Evolutionary conservation across 768 basidiomycete species (phyloP).

Genomic region (Termitomyces sp.): DNA sequence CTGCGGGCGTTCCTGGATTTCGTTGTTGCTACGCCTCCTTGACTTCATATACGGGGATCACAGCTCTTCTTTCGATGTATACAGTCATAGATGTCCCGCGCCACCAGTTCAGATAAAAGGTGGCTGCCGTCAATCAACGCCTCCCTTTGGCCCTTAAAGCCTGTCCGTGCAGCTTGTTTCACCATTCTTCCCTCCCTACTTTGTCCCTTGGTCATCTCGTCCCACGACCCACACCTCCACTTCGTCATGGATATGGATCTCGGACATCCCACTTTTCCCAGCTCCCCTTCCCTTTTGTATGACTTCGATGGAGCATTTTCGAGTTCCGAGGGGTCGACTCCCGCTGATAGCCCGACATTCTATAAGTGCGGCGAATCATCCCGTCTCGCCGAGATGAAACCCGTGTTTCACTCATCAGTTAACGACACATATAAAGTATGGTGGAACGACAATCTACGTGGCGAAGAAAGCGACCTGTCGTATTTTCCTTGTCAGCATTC

Average conservation of each 20-base stretch:
- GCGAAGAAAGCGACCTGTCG: background rate
- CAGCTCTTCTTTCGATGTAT: conserved; percentile 17
- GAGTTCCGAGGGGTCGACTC: conserved; percentile 7
- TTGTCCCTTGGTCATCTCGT: background rate
- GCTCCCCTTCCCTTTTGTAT: conserved; percentile 1
- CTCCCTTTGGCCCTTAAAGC: conserved; percentile 18
- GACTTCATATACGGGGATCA: conserved; percentile 16
- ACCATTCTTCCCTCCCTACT: background rate
- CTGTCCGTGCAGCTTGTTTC: background rate
- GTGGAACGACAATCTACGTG: background rate
- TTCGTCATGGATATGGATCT: conserved; percentile 1
- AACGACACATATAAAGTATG: conserved; percentile 10
- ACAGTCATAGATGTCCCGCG: conserved; percentile 25
- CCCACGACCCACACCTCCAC: background rate
- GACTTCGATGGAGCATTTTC: background rate
- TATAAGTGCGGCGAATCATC: conserved; percentile 17
- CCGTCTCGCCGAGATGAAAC: conserved; percentile 12
- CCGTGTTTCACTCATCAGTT: conserved; percentile 12
- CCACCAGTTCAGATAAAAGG: conserved; percentile 26
- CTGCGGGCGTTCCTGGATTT: conserved; percentile 32
- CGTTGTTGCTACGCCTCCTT: conserved; percentile 29
- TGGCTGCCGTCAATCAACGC: conserved; percentile 10
- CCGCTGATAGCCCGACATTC: conserved; percentile 18
- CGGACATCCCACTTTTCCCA: conserved; percentile 6
- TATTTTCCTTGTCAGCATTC: background rate